Percentiles rank a stretch among this genome's conserved stretches.
phyloP scores from a whole-genome alignment of 2,329 filamentous ascomycete genomes.

The Scedosporium dehoogii region DNA sequence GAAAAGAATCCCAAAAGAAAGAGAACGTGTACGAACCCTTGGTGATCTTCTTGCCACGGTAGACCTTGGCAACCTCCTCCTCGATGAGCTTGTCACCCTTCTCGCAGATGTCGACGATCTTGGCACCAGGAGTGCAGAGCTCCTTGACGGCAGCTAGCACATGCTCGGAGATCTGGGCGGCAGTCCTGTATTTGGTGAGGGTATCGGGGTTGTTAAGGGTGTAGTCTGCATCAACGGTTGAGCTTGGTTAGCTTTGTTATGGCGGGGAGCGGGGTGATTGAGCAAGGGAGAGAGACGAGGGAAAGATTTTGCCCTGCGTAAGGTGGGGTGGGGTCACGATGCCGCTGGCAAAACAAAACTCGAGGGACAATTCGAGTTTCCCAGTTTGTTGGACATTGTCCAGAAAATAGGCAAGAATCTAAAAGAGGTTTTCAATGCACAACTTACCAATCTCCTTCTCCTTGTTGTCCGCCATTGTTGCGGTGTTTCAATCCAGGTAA shows the following conservation, averaged over 20 bases:
- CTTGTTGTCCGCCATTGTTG: conserved; percentile 35
- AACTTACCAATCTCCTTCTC: conserved; percentile 34
- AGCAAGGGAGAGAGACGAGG: not conserved
- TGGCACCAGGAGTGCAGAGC: conserved; percentile 71
- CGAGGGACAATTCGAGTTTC: not conserved
- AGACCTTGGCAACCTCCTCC: conserved; percentile 90
- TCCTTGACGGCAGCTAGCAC: conserved; percentile 76
- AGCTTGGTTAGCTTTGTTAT: not conserved
- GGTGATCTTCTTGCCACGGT: conserved; percentile 92
- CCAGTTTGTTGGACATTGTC: not conserved
- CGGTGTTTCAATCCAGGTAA: not conserved
- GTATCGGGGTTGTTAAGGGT: conserved; percentile 86
- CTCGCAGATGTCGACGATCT: conserved; percentile 90
- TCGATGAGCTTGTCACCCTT: conserved; percentile 91
- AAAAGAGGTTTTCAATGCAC: not conserved
- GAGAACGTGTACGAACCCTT: conserved; percentile 52
- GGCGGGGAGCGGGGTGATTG: too few relatives aligned
- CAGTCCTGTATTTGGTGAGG: conserved; percentile 98
- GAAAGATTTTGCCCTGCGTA: not conserved
- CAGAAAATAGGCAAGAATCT: not conserved
- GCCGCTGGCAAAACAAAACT: not conserved
- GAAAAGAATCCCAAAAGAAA: too few relatives aligned
- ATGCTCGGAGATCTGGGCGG: conserved; percentile 89
- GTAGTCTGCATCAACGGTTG: conserved; percentile 53
- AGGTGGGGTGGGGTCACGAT: conserved; percentile 5